Conservation (phyloP, 164 flowering plant species). For the Nymphaea thermarum region DNA sequence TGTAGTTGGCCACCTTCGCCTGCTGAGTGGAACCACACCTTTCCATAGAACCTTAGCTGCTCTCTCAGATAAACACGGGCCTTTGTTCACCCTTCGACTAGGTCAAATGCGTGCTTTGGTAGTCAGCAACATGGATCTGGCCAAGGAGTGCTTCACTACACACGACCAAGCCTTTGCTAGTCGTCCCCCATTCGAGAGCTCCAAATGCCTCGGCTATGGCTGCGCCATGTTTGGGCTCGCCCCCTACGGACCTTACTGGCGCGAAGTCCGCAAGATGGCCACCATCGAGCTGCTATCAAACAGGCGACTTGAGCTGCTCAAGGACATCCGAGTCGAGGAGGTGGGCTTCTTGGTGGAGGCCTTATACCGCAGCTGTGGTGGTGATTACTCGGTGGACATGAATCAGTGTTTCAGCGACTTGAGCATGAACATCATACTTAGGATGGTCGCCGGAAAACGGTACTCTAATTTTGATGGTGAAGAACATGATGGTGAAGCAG, state of each 20-base stretch:
- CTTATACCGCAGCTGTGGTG: not conserved
- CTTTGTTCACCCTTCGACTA: slow-evolving; percentile 1
- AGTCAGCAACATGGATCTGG: not conserved
- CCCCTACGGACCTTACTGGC: slow-evolving; percentile 5
- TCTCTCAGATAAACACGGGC: slow-evolving; percentile 4
- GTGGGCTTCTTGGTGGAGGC: not conserved
- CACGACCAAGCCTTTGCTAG: slow-evolving; percentile 1
- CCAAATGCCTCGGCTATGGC: not conserved
- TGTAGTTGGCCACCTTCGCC: slow-evolving; percentile 3
- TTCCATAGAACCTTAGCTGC: not conserved
- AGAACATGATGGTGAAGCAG: not conserved
- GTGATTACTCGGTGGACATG: slow-evolving; percentile 1
- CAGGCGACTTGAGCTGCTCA: slow-evolving; percentile 4
- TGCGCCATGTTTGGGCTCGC: not conserved
- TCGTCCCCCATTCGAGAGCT: not conserved
- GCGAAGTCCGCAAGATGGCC: slow-evolving; percentile 1
- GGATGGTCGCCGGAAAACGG: slow-evolving; percentile 6
- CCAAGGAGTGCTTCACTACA: slow-evolving; percentile 6
- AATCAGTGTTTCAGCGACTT: not conserved
- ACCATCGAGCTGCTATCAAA: slow-evolving; percentile 5
- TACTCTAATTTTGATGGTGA: not conserved
- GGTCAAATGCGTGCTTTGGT: not conserved
- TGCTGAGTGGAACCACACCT: not conserved
- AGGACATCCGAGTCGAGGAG: slow-evolving; percentile 5
- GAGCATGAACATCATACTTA: slow-evolving; percentile 3